A percentile compares a stretch with the other conserved stretches of the same genome.
phyloP scores from a whole-genome alignment of 2,329 filamentous ascomycete genomes.

The Aspergillus hortae region DNA sequence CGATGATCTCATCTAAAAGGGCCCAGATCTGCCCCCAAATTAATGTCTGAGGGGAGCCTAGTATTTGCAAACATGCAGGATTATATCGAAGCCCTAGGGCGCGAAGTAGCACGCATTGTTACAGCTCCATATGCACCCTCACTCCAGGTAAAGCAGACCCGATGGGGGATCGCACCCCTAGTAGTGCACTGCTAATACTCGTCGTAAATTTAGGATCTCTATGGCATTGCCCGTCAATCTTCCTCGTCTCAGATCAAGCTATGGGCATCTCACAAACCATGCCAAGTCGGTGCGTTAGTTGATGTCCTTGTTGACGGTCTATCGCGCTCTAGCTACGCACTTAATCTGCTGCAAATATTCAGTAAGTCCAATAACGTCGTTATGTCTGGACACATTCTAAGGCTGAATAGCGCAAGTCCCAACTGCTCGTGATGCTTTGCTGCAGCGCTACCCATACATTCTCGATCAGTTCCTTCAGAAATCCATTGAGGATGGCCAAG shows the following conservation, averaged over 20 bases:
- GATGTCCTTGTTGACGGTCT: slow-evolving; percentile 48
- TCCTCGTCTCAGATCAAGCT: slow-evolving; percentile 35
- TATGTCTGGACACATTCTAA: slow-evolving; percentile 9
- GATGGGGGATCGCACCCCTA: neutral
- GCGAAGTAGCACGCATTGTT: slow-evolving; percentile 47
- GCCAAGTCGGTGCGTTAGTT: slow-evolving; percentile 46
- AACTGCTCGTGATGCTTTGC: slow-evolving; percentile 29
- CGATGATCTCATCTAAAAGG: neutral
- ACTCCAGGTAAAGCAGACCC: slow-evolving; percentile 40
- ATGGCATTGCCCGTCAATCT: slow-evolving; percentile 25
- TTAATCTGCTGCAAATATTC: slow-evolving; percentile 49
- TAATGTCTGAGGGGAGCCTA: neutral
- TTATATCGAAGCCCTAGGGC: slow-evolving; percentile 23
- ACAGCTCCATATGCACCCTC: slow-evolving; percentile 50
- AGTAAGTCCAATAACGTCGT: slow-evolving; percentile 31
- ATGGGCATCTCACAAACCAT: slow-evolving; percentile 49
- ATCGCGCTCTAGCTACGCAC: slow-evolving; percentile 48
- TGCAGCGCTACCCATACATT: slow-evolving; percentile 30
- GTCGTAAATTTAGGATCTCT: slow-evolving; percentile 24
- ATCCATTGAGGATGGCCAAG: slow-evolving; percentile 22
- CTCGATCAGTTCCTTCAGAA: slow-evolving; percentile 35
- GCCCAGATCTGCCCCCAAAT: neutral
- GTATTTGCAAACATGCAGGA: slow-evolving; percentile 23
- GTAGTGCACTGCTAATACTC: neutral
- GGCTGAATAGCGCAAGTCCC: slow-evolving; percentile 22